phyloP scores from a whole-genome alignment of 805 yeast species.

The Nakazawaea sp. region DNA sequence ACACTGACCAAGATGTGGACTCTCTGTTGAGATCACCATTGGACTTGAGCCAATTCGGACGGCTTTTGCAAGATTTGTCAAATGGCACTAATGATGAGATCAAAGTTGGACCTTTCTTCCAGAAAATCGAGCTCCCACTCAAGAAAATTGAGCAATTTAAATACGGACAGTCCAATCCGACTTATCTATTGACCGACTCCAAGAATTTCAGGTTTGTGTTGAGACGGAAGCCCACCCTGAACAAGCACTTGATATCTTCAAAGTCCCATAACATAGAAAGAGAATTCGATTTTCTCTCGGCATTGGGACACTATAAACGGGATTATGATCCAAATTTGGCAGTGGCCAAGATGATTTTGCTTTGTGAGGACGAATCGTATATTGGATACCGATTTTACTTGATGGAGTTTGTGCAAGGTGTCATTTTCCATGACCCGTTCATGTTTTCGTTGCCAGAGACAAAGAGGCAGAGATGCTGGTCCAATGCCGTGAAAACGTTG shows the following conservation, averaged over 20 bases:
- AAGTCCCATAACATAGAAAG: constrained; percentile 61
- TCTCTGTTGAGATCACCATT: constrained; percentile 5
- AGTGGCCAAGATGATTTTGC: constrained; percentile 42
- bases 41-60: background rate
- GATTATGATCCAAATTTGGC: constrained; percentile 31
- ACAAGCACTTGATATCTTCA: constrained; percentile 40
- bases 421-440: constrained; percentile 47
- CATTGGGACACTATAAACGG: constrained; percentile 22
- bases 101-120: constrained; percentile 1
- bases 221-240: constrained; percentile 49
- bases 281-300: constrained; percentile 44
- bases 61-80: background rate
- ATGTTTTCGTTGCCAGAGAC: constrained; percentile 29
- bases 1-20: constrained; percentile 7
- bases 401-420: constrained; percentile 54
- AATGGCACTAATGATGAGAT: background rate
- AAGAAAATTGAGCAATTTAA: constrained; percentile 40
- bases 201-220: constrained; percentile 36
- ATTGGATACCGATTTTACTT: constrained; percentile 52
- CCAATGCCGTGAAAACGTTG: constrained; percentile 39
- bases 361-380: constrained; percentile 50
- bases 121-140: constrained; percentile 1
- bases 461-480: constrained; percentile 31
- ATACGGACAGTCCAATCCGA: constrained; percentile 62
- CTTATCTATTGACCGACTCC: constrained; percentile 41